phyloP scores from a whole-genome alignment of 2,329 filamentous ascomycete species.

The Moelleriella libera region DNA sequence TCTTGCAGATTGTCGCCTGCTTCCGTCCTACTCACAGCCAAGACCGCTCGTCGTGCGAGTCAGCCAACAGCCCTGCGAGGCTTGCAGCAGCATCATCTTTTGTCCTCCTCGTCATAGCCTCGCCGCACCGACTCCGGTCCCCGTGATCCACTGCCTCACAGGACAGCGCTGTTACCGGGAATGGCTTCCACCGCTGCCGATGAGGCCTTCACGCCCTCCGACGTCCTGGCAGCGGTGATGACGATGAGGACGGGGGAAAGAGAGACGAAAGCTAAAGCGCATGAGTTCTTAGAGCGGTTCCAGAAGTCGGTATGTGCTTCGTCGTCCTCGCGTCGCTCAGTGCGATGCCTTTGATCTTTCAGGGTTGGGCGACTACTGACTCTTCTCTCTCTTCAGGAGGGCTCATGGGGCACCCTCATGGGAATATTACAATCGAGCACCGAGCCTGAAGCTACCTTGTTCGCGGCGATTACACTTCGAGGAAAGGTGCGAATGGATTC shows the following conservation, averaged over 20 bases:
- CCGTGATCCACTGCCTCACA: not conserved
- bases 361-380: not conserved
- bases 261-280: constrained; percentile 75
- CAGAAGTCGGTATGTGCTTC: constrained; percentile 72
- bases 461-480: constrained; percentile 92
- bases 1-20: too few relatives aligned
- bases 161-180: constrained; percentile 4
- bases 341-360: too few relatives aligned
- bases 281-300: constrained; percentile 84
- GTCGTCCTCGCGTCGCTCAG: not conserved
- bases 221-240: constrained; percentile 72
- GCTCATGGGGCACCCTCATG: constrained; percentile 83
- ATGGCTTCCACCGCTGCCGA: constrained; percentile 56
- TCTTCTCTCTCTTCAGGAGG: constrained; percentile 42
- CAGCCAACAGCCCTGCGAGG: too few relatives aligned
- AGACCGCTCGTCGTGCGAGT: too few relatives aligned
- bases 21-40: too few relatives aligned
- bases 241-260: constrained; percentile 83
- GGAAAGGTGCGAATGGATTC: constrained; percentile 58
- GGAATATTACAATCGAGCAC: constrained; percentile 71
- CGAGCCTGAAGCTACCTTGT: constrained; percentile 76
- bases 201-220: constrained; percentile 59
- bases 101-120: not conserved
- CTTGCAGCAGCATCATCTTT: too few relatives aligned
- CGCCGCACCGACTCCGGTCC: not conserved